Base-by-base conservation (phyloP, 73 alveolate species). In the Tetrahymena borealis region DNA sequence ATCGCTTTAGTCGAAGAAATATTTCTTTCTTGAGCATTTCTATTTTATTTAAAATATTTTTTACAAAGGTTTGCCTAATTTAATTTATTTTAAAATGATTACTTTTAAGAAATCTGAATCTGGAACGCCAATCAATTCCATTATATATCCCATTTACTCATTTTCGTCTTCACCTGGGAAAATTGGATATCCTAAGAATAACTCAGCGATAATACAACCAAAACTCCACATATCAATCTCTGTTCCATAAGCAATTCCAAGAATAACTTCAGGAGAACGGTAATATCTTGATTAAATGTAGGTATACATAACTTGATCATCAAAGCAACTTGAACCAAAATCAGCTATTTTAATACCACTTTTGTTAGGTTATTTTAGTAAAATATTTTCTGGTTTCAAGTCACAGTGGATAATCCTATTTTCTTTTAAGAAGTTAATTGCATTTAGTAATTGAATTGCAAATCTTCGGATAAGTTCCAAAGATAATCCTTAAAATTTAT, bases 191-290 rank as follows among this genome's bases (percentile, higher is more conserved):
- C 99, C 99, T 1, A 96, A 93, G 39, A 94, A 90, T 78, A 98
- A 93, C 94, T 98, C 99, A 91, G 96, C 96, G 11, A 98, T 96
- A 11, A 98, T 96, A 95, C 99, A 98, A 28, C 98, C 99, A 78
- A 98, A 95, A 90, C 99, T 96, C 99, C 99, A 98, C 97, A 98
- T 98, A 96, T 98, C 99, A 28, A 98, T 98, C n/a, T 97, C 97
- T 38, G 96, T 96, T 40, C 99, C 97, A 94, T 98, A 98, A 37
- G 97, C 96, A 79, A 98, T 94, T 15, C 99, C 99, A 39, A 98
- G 97, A 91, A 98, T 98, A 11, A 98, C 97, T 94, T 98, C 99
- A 28, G 99, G 99, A 11, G 99, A 99, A 92, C 99, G 92, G 93
- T 98, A 98, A 93, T 96, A 98, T 91, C 99, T 93, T 77, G 98